Evolutionary conservation across 2,329 filamentous ascomycete species (phyloP), one percentile per base, ranked within the genome.

Genomic region (Scedosporium boydii): DNA sequence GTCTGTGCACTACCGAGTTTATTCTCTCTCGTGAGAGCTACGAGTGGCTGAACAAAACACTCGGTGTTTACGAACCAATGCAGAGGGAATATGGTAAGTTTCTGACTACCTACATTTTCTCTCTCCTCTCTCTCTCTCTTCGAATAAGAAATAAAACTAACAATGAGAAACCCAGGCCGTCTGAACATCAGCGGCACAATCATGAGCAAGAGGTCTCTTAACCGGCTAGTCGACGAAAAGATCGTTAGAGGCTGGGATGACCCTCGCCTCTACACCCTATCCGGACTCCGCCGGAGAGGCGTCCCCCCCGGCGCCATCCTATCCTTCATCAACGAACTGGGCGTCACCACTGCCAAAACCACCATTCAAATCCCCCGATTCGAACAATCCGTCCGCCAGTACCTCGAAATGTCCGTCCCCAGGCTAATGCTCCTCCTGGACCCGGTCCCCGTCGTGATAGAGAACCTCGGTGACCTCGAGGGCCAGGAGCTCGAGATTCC

Each of bases 1-100:
- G 89, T 14, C 80, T 98, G 21, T 98, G 93, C 73, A 98, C 95
- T 0, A 93, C 90, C 1, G 95, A 98, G 73, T 97, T 98, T 69
- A 86, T 93, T 67, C 85, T 90, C 60, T 89, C 90, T 21, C 81
- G 93, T 64, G 87, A 90, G 57, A 95, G 90, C 46, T 99, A 98
- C 71, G 93, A 98, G 71, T 98, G 84, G 85, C 79, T 98, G 41
- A 90, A 95, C 73, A 87, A 91, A 74, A 83, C 85, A 10, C 80
- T 96, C 14, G 90, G 87, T 42, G 87, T 96, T 63, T 96, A 96
- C 74, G 84, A 91, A 70, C 92, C 93, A 0, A 96, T 96, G 91
- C 93, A 98, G 81, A 82, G 93, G 73, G 93, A 96, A 76, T 96
- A 84, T 67, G 83, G 78, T 71, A 63, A 64, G 67, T 64, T 9